phyloP scores from a whole-genome alignment of 768 basidiomycete genomes.

The Amanita rubescens region DNA sequence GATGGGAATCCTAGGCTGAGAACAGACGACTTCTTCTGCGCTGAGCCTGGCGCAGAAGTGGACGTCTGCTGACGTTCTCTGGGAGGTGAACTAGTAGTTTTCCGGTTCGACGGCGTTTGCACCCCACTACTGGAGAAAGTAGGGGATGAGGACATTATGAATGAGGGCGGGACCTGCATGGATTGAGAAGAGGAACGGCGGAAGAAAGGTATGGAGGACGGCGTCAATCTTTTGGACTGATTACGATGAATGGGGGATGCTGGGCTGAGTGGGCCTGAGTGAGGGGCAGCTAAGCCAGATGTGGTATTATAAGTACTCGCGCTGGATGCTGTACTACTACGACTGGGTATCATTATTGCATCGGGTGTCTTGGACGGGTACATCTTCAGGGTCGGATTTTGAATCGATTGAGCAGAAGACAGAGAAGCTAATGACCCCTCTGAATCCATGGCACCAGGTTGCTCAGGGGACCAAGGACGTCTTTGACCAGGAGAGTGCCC shows the following conservation, averaged over 20 bases:
- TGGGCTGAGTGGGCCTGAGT: slow-evolving; percentile 63
- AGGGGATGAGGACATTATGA: slow-evolving; percentile 45
- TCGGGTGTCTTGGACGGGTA: slow-evolving; percentile 59
- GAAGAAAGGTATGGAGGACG: slow-evolving; percentile 92
- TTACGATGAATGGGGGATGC: slow-evolving; percentile 60
- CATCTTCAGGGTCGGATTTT: slow-evolving; percentile 37
- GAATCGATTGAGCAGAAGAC: slow-evolving; percentile 65
- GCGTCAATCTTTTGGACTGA: slow-evolving; percentile 77
- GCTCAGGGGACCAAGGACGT: slow-evolving; percentile 58
- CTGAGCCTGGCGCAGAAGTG: slow-evolving; percentile 47
- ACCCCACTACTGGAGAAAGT: slow-evolving; percentile 34
- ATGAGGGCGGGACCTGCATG: slow-evolving; percentile 56
- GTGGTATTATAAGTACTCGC: slow-evolving; percentile 60
- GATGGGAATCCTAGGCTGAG: slow-evolving; percentile 76
- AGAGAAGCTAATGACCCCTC: slow-evolving; percentile 70
- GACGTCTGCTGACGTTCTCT: slow-evolving; percentile 48
- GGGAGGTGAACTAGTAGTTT: slow-evolving; percentile 41
- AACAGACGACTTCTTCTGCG: slow-evolving; percentile 77
- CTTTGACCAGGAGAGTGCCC: slow-evolving; percentile 36
- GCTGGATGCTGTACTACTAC: slow-evolving; percentile 72
- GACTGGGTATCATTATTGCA: slow-evolving; percentile 44
- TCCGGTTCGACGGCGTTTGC: slow-evolving; percentile 30
- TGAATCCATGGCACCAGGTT: slow-evolving; percentile 71
- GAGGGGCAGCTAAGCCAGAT: slow-evolving; percentile 44
- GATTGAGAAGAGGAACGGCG: slow-evolving; percentile 86